These are phyloP conservation scores for Biancaea sappan DNA, from an alignment of 306 rosid genomes.

Conservation along the genomic window DNA sequence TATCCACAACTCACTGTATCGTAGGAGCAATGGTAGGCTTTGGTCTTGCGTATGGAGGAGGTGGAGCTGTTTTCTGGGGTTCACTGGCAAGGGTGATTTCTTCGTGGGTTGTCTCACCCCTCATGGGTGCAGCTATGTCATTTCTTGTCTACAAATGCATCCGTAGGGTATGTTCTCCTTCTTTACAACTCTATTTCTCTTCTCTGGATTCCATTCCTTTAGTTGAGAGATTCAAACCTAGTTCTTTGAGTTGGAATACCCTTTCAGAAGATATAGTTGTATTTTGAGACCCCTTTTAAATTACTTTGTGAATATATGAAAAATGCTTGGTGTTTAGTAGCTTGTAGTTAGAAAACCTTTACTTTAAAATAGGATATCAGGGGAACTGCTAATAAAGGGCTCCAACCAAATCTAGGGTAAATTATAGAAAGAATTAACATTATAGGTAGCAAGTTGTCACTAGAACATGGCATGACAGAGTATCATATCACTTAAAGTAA, in stretches of 20 bases:
- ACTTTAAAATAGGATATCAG: not conserved
- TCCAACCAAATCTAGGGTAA: constrained; percentile 16
- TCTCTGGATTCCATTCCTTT: not conserved
- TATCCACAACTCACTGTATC: not conserved
- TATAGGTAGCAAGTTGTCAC: too few relatives aligned
- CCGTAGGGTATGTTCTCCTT: not conserved
- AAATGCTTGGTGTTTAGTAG: not conserved
- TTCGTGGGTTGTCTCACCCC: not conserved
- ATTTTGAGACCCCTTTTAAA: too few relatives aligned
- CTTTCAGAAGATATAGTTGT: too few relatives aligned
- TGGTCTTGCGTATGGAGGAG: not conserved
- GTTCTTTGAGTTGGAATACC: too few relatives aligned
- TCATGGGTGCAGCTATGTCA: not conserved
- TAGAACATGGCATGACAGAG: too few relatives aligned
- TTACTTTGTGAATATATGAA: not conserved
- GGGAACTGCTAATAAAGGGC: not conserved
- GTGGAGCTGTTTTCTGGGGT: not conserved
- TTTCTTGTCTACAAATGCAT: not conserved
- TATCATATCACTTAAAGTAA: too few relatives aligned
- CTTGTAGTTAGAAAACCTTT: not conserved
- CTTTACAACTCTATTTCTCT: not conserved
- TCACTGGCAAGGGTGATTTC: not conserved
- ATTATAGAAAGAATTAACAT: too few relatives aligned
- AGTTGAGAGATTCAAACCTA: not conserved
- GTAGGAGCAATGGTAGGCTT: not conserved